These are phyloP conservation scores for Cystobasidiaceae sp. DNA, from an alignment of 1,284 basidiomycete species.

Conservation along the genomic window DNA sequence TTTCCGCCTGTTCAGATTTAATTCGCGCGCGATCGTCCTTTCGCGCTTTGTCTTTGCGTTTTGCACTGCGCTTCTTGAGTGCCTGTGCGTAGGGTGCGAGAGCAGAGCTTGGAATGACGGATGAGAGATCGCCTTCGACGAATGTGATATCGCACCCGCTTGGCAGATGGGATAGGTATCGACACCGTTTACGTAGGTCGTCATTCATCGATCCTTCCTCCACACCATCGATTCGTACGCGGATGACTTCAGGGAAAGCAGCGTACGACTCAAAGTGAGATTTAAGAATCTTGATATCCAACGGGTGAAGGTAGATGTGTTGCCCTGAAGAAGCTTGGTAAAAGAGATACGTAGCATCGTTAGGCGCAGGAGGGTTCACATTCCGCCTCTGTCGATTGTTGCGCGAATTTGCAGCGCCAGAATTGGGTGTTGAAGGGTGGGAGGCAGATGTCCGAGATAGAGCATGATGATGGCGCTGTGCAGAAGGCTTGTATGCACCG, in stretches of 20 bases:
- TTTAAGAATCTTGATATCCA: conserved; percentile 89
- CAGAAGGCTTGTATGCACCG: background rate
- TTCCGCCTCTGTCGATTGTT: conserved; percentile 61
- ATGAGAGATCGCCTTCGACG: conserved; percentile 76
- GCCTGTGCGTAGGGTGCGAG: conserved; percentile 73
- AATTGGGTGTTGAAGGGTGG: background rate
- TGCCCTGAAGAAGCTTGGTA: conserved; percentile 92
- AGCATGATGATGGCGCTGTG: background rate
- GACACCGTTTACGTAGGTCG: conserved; percentile 86
- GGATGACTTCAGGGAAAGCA: conserved; percentile 75
- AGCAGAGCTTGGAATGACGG: conserved; percentile 60
- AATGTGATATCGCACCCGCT: conserved; percentile 91
- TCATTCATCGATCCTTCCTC: conserved; percentile 64
- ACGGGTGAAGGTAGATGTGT: conserved; percentile 86
- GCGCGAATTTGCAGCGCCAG: conserved; percentile 33
- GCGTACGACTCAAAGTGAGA: conserved; percentile 77
- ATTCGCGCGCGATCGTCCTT: conserved; percentile 76
- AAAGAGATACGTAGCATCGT: conserved; percentile 63
- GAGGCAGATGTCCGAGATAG: background rate
- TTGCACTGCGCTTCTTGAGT: conserved; percentile 65
- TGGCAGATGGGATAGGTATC: conserved; percentile 88
- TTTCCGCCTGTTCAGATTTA: conserved; percentile 57
- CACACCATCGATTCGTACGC: conserved; percentile 69
- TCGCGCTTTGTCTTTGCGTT: conserved; percentile 67
- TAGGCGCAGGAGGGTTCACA: conserved; percentile 64